Percentiles rank a stretch among this genome's conserved stretches.
Conservation (phyloP, 148 eudicot genomes). For the Rhododendron kiyosumense region DNA sequence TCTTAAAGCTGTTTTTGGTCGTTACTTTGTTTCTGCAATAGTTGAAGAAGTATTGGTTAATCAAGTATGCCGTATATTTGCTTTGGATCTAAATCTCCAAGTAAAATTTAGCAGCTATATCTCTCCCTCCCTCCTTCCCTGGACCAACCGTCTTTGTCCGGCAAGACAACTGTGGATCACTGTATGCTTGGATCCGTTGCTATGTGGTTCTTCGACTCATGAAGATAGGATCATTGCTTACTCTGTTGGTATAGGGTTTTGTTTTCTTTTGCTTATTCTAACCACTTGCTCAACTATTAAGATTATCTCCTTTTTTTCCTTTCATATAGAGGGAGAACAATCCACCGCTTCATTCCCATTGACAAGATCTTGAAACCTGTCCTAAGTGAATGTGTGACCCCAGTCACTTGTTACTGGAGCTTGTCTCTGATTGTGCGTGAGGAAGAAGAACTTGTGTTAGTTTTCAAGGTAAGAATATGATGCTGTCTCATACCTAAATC, state of each 20-base stretch:
- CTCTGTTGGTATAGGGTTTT: not conserved
- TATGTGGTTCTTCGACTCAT: not conserved
- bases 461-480: slow-evolving; percentile 65
- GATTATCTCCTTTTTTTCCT: not conserved
- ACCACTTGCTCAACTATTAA: not conserved
- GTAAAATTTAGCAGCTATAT: not conserved
- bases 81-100: not conserved
- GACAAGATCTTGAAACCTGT: slow-evolving; percentile 83
- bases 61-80: not conserved
- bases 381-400: slow-evolving; percentile 85
- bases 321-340: slow-evolving; percentile 54
- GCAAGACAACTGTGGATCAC: not conserved
- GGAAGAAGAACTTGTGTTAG: slow-evolving; percentile 62
- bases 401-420: slow-evolving; percentile 93
- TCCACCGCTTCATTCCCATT: slow-evolving; percentile 61
- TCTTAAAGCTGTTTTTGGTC: not conserved
- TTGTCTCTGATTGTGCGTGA: slow-evolving; percentile 67
- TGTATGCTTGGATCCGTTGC: not conserved
- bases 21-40: not conserved
- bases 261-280: not conserved
- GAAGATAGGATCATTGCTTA: not conserved
- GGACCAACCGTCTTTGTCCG: not conserved
- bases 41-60: not conserved
- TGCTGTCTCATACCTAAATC: not conserved
- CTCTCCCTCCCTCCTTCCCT: not conserved